These are phyloP conservation scores for Rubus idaeus DNA, from an alignment of 306 rosid species.

Conservation along the genomic window DNA sequence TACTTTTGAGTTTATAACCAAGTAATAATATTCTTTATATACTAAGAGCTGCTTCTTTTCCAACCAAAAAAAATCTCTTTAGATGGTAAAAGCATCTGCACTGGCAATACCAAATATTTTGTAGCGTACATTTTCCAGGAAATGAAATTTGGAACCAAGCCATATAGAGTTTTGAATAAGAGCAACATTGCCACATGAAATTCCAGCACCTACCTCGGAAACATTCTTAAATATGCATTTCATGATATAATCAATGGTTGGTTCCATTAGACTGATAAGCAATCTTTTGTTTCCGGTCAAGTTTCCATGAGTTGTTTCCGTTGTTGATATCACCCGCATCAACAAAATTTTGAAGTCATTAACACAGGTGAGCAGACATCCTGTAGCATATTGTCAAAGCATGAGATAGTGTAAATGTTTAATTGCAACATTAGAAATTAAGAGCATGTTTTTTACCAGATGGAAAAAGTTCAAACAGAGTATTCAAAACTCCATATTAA, in stretches of 20 bases:
- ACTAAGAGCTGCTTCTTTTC: not conserved
- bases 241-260: conserved; percentile 78
- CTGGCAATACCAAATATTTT: not conserved
- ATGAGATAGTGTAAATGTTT: conserved; percentile 17
- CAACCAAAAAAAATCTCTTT: conserved; percentile 15
- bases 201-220: conserved; percentile 60
- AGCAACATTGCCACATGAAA: conserved; percentile 15
- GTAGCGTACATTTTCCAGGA: not conserved
- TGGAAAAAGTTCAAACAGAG: not conserved
- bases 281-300: conserved; percentile 40
- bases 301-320: conserved; percentile 38
- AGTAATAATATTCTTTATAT: not conserved
- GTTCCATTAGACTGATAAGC: conserved; percentile 71
- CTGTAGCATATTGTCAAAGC: conserved; percentile 48
- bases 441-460: not conserved
- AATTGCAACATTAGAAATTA: conserved; percentile 16
- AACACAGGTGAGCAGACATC: conserved; percentile 64
- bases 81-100: not conserved
- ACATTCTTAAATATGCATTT: conserved; percentile 63
- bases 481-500: not conserved
- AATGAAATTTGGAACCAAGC: conserved; percentile 20
- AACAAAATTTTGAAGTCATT: conserved; percentile 59
- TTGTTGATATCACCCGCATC: conserved; percentile 44
- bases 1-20: not conserved
- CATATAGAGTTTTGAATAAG: conserved; percentile 8